Base-by-base conservation (phyloP, 805 yeast species). In the Monosporozyma yasuniensis region DNA sequence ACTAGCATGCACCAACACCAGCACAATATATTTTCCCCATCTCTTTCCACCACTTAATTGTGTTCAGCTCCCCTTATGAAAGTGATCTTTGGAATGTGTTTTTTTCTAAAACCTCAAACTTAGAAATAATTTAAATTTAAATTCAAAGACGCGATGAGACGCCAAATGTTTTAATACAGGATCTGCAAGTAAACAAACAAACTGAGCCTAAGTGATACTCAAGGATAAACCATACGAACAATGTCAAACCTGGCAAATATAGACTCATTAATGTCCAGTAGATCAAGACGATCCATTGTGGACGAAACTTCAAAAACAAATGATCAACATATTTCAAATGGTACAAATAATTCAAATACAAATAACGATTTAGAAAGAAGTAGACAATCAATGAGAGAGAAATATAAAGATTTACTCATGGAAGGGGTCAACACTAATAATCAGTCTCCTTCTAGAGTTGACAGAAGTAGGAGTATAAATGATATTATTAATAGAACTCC, bases 341-440 rank as follows among this genome's bases (percentile, higher is more conserved):
- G 35, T 14, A 32, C 35, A 32, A 32, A 32, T 32, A 32, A 32
- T 32, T 32, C 35, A 14, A 32, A 32, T 32, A 32, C 14, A 16
- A 12, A 28, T 14, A 22, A 21, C 19, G 27, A 35, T 7, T 14
- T 44, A 22, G 25, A 44, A 21, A 21, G 19, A 32, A 44, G 46
- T 32, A 44, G 37, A 12, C 38, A 44, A 10, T 30, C 45, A 11
- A 18, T 47, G 23, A 32, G 41, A 27, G 46, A 47, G 42, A 47
- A 32, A 16, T 50, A 52, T 19, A 41, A 43, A 25, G 57, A 58
- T 44, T 25, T 54, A 47, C 46, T 55, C 45, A 43, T 48, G 46
- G 55, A 53, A 44, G 54, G 49, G 41, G 50, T 52, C 51, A 52
- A 41, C 27, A 53, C 52, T 23, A 46, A n/a, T n/a, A n/a, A 46